phyloP scores from a whole-genome alignment of 2,329 filamentous ascomycete species.

The Metarhizium album region DNA sequence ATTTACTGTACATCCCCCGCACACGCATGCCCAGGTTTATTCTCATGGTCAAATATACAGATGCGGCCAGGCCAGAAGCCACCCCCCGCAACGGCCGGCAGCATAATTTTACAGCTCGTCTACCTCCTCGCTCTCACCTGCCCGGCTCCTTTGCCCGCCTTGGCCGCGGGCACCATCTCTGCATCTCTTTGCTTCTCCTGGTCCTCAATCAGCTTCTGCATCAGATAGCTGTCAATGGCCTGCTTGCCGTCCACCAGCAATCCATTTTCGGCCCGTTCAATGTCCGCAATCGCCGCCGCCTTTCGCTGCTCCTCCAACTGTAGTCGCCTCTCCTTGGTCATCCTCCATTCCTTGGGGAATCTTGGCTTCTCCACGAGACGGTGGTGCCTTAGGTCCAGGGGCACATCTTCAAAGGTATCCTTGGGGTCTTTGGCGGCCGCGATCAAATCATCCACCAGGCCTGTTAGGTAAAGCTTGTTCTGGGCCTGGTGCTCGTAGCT shows the following conservation, averaged over 20 bases:
- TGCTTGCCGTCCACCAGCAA: slow-evolving; percentile 47
- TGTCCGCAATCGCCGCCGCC: slow-evolving; percentile 41
- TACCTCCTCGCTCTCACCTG: slow-evolving; percentile 9
- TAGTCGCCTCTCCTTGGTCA: slow-evolving; percentile 58
- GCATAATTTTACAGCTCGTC: neutral
- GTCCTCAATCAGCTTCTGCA: slow-evolving; percentile 22
- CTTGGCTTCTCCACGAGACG: slow-evolving; percentile 53
- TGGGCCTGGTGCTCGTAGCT: slow-evolving; percentile 80
- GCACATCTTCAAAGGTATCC: slow-evolving; percentile 81
- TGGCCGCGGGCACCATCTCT: slow-evolving; percentile 18
- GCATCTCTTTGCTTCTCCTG: slow-evolving; percentile 22
- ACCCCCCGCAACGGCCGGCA: neutral
- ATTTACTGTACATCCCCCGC: neutral
- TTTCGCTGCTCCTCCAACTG: slow-evolving; percentile 54
- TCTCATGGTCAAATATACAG: neutral
- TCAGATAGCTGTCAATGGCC: slow-evolving; percentile 30
- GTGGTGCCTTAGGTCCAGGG: slow-evolving; percentile 81
- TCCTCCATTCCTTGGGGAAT: slow-evolving; percentile 75
- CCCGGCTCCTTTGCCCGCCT: slow-evolving; percentile 8
- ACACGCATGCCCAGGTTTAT: neutral
- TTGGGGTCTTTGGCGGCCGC: slow-evolving; percentile 63
- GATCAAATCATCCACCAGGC: slow-evolving; percentile 64
- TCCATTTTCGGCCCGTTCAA: slow-evolving; percentile 40
- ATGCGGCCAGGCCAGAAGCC: neutral
- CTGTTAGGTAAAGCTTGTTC: slow-evolving; percentile 90